Conservation (phyloP, 2,329 filamentous ascomycete genomes). For the Fusarium duplospermum region DNA sequence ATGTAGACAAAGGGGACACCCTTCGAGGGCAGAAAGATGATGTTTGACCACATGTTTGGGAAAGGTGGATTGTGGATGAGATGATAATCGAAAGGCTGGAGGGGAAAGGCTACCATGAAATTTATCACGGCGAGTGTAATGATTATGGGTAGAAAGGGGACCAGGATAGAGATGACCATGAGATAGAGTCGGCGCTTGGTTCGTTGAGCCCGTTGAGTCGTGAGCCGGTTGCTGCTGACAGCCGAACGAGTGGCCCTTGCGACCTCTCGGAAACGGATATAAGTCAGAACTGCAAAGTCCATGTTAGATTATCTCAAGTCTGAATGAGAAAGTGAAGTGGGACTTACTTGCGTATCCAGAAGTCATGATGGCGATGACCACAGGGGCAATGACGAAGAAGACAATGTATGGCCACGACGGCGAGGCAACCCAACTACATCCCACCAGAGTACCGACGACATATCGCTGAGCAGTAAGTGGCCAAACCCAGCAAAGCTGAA, state of each 20-base stretch:
- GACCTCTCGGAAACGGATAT: constrained; percentile 60
- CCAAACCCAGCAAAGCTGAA: constrained; percentile 62
- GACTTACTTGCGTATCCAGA: constrained; percentile 62
- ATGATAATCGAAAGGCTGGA: constrained; percentile 55
- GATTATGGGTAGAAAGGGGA: constrained; percentile 63
- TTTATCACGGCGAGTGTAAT: constrained; percentile 56
- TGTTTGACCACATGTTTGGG: constrained; percentile 59
- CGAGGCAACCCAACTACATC: constrained; percentile 60
- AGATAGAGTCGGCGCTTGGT: constrained; percentile 66
- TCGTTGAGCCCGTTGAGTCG: constrained; percentile 57
- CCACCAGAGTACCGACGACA: constrained; percentile 60
- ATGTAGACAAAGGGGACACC: constrained; percentile 53
- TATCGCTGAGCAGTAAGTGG: constrained; percentile 62
- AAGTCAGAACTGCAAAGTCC: constrained; percentile 55
- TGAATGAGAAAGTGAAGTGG: neutral
- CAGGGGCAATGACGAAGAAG: constrained; percentile 60
- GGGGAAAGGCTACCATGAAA: constrained; percentile 46
- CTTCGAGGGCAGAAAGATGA: constrained; percentile 59
- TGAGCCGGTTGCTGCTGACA: constrained; percentile 54
- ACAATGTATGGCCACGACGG: constrained; percentile 60
- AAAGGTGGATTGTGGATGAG: constrained; percentile 53
- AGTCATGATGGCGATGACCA: constrained; percentile 57
- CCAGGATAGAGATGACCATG: constrained; percentile 64
- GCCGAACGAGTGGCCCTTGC: constrained; percentile 54
- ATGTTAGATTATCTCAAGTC: neutral